Base-by-base conservation (phyloP, 768 basidiomycete species). In the Aureoboletus auriporus region DNA sequence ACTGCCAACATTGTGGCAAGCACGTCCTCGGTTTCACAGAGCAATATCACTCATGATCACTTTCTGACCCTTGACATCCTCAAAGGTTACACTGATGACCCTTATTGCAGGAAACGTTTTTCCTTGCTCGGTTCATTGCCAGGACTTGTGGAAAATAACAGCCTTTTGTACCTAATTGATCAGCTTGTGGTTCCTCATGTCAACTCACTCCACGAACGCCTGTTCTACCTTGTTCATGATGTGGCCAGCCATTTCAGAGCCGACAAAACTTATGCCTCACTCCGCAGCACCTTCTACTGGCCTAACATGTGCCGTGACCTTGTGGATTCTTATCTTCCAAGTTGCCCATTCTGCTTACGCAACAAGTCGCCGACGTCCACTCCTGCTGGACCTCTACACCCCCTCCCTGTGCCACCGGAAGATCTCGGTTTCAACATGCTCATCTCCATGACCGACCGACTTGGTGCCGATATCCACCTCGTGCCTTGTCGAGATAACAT, bases 291-390 rank as follows among this genome's bases (percentile, higher is more conserved):
- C 1, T 72, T 59, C 47, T 71, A 56, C 20, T 57, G 51, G 51
- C 56, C 53, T 0, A 46, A 47, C 16, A 54, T 57, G 56, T 11
- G 35, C 0, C 12, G n/a, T 0, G 39, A 57, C 10, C 37, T 57
- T 0, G 5, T 49, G 1, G 14, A 51, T 0, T 14, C 30, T 3
- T 57, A 57, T 29, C 46, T 57, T 6, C 52, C 50, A 0, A 11
- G 49, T 7, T 70, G 67, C 44, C 58, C 20, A n/a, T 58, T 27
- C 4, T 75, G 53, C 57, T 68, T 46, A 53, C 43, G 60, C 0
- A 69, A 74, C 55, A 76, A 77, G 53, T 53, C n/a, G n/a, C n/a
- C n/a, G 28, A 51, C 59, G 0, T 42, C 65, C 39, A 26, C 55
- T 48, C 53, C 55, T 2, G 5, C 57, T 44, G 48, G 63, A 6